Conservation (phyloP, 2,329 filamentous ascomycete species). For the Magnaporthales sp. region DNA sequence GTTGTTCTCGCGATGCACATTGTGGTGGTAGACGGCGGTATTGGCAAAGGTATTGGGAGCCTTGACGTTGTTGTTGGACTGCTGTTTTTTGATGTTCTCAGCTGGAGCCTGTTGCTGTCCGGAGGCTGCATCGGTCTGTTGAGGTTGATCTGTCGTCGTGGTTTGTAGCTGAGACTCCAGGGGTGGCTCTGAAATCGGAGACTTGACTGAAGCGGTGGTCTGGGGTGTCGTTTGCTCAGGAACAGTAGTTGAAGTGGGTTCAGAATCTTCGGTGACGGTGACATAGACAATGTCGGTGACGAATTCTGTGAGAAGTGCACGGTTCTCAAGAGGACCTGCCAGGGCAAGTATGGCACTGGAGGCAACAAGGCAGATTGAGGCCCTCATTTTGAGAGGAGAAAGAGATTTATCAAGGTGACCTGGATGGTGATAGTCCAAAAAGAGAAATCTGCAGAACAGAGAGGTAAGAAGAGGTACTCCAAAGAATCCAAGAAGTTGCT, state of each 20-base stretch:
- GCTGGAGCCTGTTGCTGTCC: not conserved
- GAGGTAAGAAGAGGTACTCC: conserved; percentile 6
- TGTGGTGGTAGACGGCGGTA: conserved; percentile 64
- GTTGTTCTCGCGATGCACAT: conserved; percentile 79
- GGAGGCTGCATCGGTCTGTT: not conserved
- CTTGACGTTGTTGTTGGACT: not conserved
- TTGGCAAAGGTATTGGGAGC: conserved; percentile 19
- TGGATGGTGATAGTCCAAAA: conserved; percentile 9
- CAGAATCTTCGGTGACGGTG: conserved; percentile 29
- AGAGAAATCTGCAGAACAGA: conserved; percentile 3
- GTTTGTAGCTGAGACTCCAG: not conserved
- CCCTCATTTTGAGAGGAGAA: conserved; percentile 35
- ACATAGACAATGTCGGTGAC: conserved; percentile 34
- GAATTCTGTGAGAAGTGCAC: conserved; percentile 29
- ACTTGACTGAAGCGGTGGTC: not conserved
- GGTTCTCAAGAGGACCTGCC: conserved; percentile 34
- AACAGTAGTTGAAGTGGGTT: not conserved
- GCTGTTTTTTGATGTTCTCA: not conserved
- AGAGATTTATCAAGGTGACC: not conserved
- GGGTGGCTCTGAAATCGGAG: conserved; percentile 3
- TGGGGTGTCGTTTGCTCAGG: not conserved
- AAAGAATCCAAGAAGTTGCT: conserved; percentile 8
- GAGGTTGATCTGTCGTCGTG: not conserved
- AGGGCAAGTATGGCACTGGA: conserved; percentile 36
- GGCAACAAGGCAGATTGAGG: conserved; percentile 34